Evolutionary conservation across 805 yeast genomes (phyloP).

Genomic region (Candida sithepensis): DNA sequence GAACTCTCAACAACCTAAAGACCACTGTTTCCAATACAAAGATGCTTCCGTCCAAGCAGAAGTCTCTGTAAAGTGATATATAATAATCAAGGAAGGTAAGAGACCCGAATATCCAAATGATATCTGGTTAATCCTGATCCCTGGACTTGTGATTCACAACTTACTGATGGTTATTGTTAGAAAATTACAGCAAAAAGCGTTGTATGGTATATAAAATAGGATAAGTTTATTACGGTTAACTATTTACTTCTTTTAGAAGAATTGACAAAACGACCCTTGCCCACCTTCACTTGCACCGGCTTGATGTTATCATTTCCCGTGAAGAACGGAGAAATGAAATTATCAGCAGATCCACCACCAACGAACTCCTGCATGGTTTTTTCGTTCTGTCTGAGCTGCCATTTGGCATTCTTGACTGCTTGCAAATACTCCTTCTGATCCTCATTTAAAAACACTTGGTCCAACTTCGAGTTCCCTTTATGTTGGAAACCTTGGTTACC

Average conservation of each 20-base stretch:
- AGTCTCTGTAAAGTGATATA: too few species aligned
- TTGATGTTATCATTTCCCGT: slow-evolving; percentile 51
- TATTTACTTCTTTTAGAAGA: slow-evolving; percentile 39
- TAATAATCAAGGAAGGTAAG: too few species aligned
- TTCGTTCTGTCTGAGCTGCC: slow-evolving; percentile 84
- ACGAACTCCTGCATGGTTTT: slow-evolving; percentile 83
- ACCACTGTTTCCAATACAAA: too few species aligned
- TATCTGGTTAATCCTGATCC: too few species aligned
- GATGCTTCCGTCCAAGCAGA: too few species aligned
- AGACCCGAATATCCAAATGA: too few species aligned
- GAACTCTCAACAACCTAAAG: too few species aligned
- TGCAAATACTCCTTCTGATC: slow-evolving; percentile 93
- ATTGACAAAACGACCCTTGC: slow-evolving; percentile 79
- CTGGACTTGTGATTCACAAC: too few species aligned
- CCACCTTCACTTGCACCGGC: slow-evolving; percentile 72
- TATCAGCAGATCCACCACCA: slow-evolving; percentile 92
- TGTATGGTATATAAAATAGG: too few species aligned
- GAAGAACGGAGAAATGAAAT: slow-evolving; percentile 82
- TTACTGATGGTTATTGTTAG: too few species aligned
- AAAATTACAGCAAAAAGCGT: too few species aligned
- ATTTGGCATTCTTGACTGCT: slow-evolving; percentile 81
- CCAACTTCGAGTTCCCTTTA: slow-evolving; percentile 49
- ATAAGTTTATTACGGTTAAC: too few species aligned
- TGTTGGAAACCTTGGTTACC: slow-evolving; percentile 84
- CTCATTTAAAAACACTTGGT: slow-evolving; percentile 67